Evolutionary conservation across 2,329 filamentous ascomycete genomes (phyloP).

Genomic region (Conoideocrella luteorostrata): DNA sequence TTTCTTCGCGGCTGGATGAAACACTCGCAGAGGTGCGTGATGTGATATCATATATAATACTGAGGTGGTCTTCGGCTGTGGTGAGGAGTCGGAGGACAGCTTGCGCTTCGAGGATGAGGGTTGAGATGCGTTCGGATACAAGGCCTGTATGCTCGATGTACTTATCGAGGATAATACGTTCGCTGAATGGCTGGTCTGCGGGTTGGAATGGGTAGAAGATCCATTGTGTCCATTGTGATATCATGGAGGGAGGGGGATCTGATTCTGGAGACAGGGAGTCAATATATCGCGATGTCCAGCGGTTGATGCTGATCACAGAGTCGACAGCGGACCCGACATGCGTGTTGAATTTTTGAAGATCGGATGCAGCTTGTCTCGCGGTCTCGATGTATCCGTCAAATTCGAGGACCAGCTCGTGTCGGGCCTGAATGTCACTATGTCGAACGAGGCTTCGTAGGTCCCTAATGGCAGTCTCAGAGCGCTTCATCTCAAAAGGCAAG

Average conservation of each 20-base stretch:
- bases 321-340: conserved; percentile 70
- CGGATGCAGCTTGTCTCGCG: conserved; percentile 55
- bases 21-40: conserved; percentile 56
- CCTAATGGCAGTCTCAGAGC: conserved; percentile 65
- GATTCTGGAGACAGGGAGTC: conserved; percentile 47
- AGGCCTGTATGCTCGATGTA: conserved; percentile 67
- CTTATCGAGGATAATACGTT: conserved; percentile 60
- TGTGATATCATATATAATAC: conserved; percentile 63
- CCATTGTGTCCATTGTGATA: conserved; percentile 37
- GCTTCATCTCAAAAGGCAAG: conserved; percentile 73
- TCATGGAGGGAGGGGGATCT: conserved; percentile 25
- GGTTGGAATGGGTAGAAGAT: conserved; percentile 58
- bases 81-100: conserved; percentile 59
- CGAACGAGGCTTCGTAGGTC: conserved; percentile 68
- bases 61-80: conserved; percentile 62
- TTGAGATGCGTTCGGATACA: conserved; percentile 62
- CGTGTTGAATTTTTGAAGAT: conserved; percentile 69
- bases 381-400: conserved; percentile 71
- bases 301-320: conserved; percentile 66
- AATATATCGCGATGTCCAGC: conserved; percentile 66
- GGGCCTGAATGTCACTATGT: conserved; percentile 60
- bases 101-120: conserved; percentile 64
- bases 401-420: conserved; percentile 66
- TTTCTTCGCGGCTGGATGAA: conserved; percentile 53
- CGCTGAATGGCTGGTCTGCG: conserved; percentile 38